A percentile compares a stretch with the other conserved stretches of the same genome.
Evolutionary conservation across 2,329 filamentous ascomycete genomes (phyloP).

Genomic region (Alternaria brassicicola): DNA sequence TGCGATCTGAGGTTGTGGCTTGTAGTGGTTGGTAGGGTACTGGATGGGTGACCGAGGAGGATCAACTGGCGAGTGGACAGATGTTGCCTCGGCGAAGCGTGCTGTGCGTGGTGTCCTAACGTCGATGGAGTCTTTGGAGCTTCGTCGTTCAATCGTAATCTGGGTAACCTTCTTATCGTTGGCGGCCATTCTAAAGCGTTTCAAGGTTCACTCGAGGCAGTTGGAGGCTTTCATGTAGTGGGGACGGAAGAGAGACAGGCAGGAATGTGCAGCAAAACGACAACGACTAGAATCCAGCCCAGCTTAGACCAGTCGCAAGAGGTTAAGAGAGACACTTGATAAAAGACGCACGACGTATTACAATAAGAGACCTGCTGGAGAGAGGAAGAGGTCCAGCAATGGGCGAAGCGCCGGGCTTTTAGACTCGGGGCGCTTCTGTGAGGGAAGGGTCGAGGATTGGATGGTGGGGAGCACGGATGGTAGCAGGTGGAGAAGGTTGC

Average conservation of each 20-base stretch:
- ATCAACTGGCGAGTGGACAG: slow-evolving; percentile 78
- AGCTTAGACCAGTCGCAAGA: slow-evolving; percentile 47
- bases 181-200: slow-evolving; percentile 54
- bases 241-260: slow-evolving; percentile 15
- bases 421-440: slow-evolving; percentile 49
- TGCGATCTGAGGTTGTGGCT: slow-evolving; percentile 72
- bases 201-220: slow-evolving; percentile 36
- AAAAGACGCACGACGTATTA: slow-evolving; percentile 48
- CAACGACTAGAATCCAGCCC: slow-evolving; percentile 47
- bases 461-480: slow-evolving; percentile 36
- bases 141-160: slow-evolving; percentile 51
- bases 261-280: slow-evolving; percentile 38
- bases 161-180: slow-evolving; percentile 52
- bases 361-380: slow-evolving; percentile 52
- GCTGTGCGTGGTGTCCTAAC: slow-evolving; percentile 73
- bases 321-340: slow-evolving; percentile 33
- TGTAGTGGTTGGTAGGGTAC: slow-evolving; percentile 62
- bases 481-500: slow-evolving; percentile 40
- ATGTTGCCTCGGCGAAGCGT: slow-evolving; percentile 80
- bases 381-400: slow-evolving; percentile 41
- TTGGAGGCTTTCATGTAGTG: slow-evolving; percentile 44
- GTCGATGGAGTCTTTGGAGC: slow-evolving; percentile 51
- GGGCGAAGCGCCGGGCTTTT: slow-evolving; percentile 49
- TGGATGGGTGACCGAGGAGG: slow-evolving; percentile 55
- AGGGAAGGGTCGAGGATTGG: slow-evolving; percentile 35